Percentiles rank a stretch among this genome's conserved stretches.
Evolutionary conservation across 352 stramenopile species (phyloP).

Genomic region (Globisporangium spinosum): DNA sequence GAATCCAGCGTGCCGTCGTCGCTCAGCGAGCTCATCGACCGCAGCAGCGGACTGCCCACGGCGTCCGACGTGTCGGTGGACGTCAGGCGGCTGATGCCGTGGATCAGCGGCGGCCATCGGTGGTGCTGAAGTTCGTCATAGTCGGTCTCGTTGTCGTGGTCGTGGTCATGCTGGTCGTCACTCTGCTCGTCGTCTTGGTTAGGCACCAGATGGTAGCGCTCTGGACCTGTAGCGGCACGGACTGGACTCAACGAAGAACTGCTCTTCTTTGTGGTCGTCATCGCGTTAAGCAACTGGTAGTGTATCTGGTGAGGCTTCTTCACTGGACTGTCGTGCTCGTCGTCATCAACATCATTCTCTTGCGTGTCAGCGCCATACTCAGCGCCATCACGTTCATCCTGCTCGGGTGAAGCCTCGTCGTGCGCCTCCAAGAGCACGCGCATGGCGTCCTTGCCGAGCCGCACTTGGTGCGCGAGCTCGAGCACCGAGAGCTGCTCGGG

Average conservation of each 20-base stretch:
- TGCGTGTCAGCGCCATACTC: background rate
- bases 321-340: slow-evolving; percentile 1
- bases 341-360: slow-evolving; percentile 8
- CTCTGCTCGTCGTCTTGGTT: slow-evolving; percentile 2
- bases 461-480: slow-evolving; percentile 47
- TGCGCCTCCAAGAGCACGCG: slow-evolving; percentile 39
- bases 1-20: slow-evolving; percentile 37
- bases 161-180: slow-evolving; percentile 4
- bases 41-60: slow-evolving; percentile 30
- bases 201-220: slow-evolving; percentile 5
- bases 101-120: slow-evolving; percentile 13
- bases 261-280: background rate
- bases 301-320: background rate
- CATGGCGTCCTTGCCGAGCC: slow-evolving; percentile 36
- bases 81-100: slow-evolving; percentile 11
- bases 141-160: background rate
- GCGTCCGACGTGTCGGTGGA: slow-evolving; percentile 25
- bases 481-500: slow-evolving; percentile 47
- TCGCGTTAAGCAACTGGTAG: slow-evolving; percentile 6
- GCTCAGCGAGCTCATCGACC: slow-evolving; percentile 37
- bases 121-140: slow-evolving; percentile 2
- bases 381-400: slow-evolving; percentile 15
- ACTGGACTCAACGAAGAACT: slow-evolving; percentile 6
- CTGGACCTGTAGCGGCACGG: background rate
- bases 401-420: slow-evolving; percentile 18